These are phyloP conservation scores for Hyparrhenia diplandra DNA, from an alignment of 176 grass and related monocot species.

Conservation along the genomic window DNA sequence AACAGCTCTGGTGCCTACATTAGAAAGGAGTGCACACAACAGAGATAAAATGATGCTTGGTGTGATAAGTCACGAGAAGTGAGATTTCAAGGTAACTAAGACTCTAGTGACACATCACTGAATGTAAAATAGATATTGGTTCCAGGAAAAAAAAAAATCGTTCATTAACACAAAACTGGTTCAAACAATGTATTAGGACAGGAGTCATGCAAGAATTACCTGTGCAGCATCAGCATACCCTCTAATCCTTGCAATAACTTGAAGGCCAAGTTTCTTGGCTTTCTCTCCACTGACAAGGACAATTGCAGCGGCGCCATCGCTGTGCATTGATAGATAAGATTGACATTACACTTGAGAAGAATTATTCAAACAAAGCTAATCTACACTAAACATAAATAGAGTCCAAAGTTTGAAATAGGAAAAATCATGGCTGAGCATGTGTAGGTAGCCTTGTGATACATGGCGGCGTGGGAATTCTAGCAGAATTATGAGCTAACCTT, in stretches of 20 bases:
- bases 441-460: background rate
- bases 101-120: background rate
- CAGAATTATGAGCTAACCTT: background rate
- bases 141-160: background rate
- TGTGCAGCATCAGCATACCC: conserved; percentile 89
- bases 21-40: background rate
- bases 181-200: background rate
- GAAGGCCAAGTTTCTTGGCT: conserved; percentile 69
- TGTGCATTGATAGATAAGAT: conserved; percentile 29
- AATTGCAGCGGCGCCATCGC: conserved; percentile 91
- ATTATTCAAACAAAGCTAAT: background rate
- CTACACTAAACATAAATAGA: background rate
- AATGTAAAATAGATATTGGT: background rate
- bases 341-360: background rate
- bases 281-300: conserved; percentile 85
- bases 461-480: background rate
- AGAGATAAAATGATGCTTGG: background rate
- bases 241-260: conserved; percentile 85
- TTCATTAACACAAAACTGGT: background rate
- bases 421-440: background rate
- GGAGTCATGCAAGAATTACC: conserved; percentile 34
- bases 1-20: conserved; percentile 93
- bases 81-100: background rate
- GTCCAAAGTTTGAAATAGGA: background rate
- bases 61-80: background rate